phyloP scores from a whole-genome alignment of 176 grass and related monocot genomes.

The Triticum dicoccoides region DNA sequence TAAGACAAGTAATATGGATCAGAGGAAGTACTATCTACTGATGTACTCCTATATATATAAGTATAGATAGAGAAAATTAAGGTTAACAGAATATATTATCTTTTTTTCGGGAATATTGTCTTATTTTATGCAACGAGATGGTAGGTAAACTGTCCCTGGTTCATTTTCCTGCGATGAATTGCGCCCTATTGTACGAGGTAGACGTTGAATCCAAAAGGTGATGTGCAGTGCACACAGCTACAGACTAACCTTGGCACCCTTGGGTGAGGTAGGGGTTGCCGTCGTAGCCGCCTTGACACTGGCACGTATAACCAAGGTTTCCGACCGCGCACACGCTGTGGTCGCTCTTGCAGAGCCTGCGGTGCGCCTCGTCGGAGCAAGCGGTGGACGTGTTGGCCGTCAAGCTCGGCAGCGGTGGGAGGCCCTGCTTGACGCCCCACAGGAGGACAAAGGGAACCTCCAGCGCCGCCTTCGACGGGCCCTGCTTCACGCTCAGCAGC shows the following conservation, averaged over 20 bases:
- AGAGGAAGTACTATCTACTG: too few relatives aligned
- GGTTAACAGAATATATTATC: too few relatives aligned
- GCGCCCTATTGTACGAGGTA: too few relatives aligned
- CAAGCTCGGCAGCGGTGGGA: background rate
- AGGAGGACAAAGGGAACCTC: background rate
- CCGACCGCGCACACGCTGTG: background rate
- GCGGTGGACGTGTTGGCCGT: background rate
- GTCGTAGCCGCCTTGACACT: background rate
- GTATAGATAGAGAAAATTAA: too few relatives aligned
- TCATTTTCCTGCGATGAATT: too few relatives aligned
- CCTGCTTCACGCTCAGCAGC: background rate
- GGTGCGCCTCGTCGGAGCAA: background rate
- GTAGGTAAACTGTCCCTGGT: too few relatives aligned
- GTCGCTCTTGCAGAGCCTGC: background rate
- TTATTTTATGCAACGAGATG: too few relatives aligned
- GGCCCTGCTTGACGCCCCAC: background rate
- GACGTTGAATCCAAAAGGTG: too few relatives aligned
- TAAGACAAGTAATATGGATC: too few relatives aligned
- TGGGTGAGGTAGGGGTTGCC: background rate
- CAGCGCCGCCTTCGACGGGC: background rate
- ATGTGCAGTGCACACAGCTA: too few relatives aligned
- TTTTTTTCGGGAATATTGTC: too few relatives aligned
- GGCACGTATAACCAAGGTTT: background rate
- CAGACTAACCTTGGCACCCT: background rate
- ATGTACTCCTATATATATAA: too few relatives aligned